phyloP scores from a whole-genome alignment of 2,329 filamentous ascomycete genomes.

The Penicillium sp. region DNA sequence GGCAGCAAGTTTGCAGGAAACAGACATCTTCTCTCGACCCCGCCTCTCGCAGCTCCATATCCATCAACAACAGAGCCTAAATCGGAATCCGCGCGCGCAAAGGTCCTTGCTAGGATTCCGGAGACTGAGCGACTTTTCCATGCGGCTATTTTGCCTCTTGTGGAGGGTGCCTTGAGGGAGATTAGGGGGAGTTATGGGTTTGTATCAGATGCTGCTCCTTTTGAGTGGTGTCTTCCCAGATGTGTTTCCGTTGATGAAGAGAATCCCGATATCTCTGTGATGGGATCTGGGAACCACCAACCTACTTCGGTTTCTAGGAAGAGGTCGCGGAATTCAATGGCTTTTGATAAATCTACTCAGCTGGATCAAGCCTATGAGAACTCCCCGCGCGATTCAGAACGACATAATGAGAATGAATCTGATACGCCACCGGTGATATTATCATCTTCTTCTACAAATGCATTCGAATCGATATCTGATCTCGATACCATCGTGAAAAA shows the following conservation, averaged over 20 bases:
- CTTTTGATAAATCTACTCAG: too few relatives aligned
- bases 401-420: too few relatives aligned
- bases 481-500: slow-evolving; percentile 37
- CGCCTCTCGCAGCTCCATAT: slow-evolving; percentile 53
- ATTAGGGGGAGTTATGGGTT: slow-evolving; percentile 30
- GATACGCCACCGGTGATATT: slow-evolving; percentile 37
- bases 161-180: slow-evolving; percentile 45
- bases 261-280: not conserved
- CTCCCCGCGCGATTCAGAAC: too few relatives aligned
- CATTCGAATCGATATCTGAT: slow-evolving; percentile 29
- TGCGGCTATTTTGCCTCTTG: slow-evolving; percentile 30
- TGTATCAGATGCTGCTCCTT: slow-evolving; percentile 5
- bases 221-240: slow-evolving; percentile 41
- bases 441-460: slow-evolving; percentile 35
- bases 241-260: slow-evolving; percentile 8
- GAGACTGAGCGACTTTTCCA: slow-evolving; percentile 37
- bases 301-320: not conserved
- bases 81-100: slow-evolving; percentile 46
- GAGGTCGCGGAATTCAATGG: too few relatives aligned
- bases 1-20: not conserved
- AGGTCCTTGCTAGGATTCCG: slow-evolving; percentile 43
- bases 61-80: slow-evolving; percentile 55
- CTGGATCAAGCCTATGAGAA: too few relatives aligned
- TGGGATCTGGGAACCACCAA: not conserved
- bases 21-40: slow-evolving; percentile 49